Evolutionary conservation across 441 rosid species (phyloP), one percentile per base, ranked within the genome.

Genomic region (Euphorbia schlechtendalii): DNA sequence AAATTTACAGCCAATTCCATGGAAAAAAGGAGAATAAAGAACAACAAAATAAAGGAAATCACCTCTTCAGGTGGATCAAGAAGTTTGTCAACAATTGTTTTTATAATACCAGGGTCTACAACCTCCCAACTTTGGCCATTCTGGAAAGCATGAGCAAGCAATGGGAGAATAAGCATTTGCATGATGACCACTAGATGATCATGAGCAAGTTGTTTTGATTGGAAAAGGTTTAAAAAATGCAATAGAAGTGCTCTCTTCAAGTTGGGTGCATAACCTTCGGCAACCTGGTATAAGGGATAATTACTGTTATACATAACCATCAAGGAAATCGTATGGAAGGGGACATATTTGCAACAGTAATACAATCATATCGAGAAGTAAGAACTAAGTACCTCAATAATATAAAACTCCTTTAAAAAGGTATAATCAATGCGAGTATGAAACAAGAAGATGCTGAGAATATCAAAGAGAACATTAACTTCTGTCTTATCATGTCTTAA

Each of bases 1-100:
- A 20, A 22, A 36, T 4, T 3, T 20, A 2, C 2, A 11, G 40
- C 20, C 28, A 41, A 63, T 6, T 18, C 24, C 14, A n/a, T n/a
- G n/a, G 20, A 22, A 53, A 11, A 25, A 28, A 46, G 10, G 18
- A 45, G 3, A 32, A 32, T 32, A 13, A 0, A 64, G 57, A n/a
- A n/a, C n/a, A 11, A 15, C 15, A 46, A 15, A 46, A 13, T 46
- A 46, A 14, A 46, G 10, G 11, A 46, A 46, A 56, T 61, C 66
- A 91, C 98, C 96, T 95, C 99, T 78, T 95, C 99, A 32, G 99
- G 99, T 67, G 99, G 99, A 80, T 95, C 99, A 69, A 95, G 97
- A 80, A 95, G 99, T 79, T 86, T 89, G 82, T 95, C 99, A 54
- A 92, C 99, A 64, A 95, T 89, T 61, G 90, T 95, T 73, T 92